phyloP scores from a whole-genome alignment of 441 rosid species.

The Brassica hybrid region DNA sequence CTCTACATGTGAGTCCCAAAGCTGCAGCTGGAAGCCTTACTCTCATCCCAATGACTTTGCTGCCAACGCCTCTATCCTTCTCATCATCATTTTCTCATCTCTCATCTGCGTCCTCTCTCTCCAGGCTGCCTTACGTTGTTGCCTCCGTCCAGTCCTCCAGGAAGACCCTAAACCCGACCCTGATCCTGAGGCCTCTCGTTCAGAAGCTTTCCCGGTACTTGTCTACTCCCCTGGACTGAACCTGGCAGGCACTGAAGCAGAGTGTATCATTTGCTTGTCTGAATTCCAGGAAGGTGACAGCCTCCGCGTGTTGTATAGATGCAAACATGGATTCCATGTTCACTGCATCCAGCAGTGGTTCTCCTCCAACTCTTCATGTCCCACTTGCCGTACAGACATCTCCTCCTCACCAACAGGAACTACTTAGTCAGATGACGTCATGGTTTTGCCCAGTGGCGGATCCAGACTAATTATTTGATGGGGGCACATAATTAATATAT shows the following conservation, averaged over 20 bases:
- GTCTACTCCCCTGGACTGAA: conserved; percentile 49
- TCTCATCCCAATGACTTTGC: conserved; percentile 39
- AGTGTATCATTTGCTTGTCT: conserved; percentile 79
- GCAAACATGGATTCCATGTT: conserved; percentile 78
- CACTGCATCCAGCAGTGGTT: conserved; percentile 68
- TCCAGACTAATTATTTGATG: too few species aligned
- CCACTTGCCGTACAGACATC: conserved; percentile 70
- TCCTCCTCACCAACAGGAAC: conserved; percentile 26
- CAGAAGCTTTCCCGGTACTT: conserved; percentile 28
- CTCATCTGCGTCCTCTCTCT: conserved; percentile 62
- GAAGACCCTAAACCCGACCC: conserved; percentile 48
- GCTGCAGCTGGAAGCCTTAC: conserved; percentile 41
- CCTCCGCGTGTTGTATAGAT: conserved; percentile 60
- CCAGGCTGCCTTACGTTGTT: conserved; percentile 68
- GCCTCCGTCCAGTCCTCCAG: conserved; percentile 39
- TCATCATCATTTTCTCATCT: conserved; percentile 66
- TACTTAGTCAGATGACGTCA: conserved; percentile 19
- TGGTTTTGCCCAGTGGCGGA: conserved; percentile 7
- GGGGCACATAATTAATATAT: too few species aligned
- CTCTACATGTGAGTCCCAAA: conserved; percentile 33
- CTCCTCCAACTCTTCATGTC: conserved; percentile 63
- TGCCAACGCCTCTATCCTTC: conserved; percentile 39
- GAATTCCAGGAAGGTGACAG: conserved; percentile 74
- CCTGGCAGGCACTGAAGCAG: conserved; percentile 56
- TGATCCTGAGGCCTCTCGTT: conserved; percentile 20